Conservation (phyloP, 169 alveolate genomes). For the Ichthyophthirius multifiliis region DNA sequence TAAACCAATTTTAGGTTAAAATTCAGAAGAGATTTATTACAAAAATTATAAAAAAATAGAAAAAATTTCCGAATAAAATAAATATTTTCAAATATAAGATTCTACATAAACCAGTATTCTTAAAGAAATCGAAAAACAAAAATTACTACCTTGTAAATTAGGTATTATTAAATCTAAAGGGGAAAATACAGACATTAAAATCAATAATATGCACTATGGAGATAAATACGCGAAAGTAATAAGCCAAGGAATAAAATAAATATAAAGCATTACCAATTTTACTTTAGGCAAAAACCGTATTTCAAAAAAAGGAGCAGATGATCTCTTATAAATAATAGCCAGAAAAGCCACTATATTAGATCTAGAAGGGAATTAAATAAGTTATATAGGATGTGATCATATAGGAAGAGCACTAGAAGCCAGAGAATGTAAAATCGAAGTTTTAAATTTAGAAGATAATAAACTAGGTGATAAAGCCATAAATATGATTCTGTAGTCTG, state of each 20-base stretch:
- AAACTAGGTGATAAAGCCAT: conserved; percentile 31
- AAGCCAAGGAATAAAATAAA: not conserved
- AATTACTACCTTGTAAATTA: not conserved
- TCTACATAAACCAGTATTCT: not conserved
- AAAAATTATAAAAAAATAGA: too few species aligned
- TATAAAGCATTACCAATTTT: not conserved
- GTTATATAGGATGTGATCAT: conserved; percentile 4
- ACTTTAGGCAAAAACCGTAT: conserved; percentile 1
- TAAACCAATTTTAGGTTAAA: too few species aligned
- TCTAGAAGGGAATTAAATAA: not conserved
- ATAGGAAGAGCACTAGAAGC: not conserved
- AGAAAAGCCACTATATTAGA: not conserved
- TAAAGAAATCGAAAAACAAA: not conserved
- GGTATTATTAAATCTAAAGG: conserved; percentile 5
- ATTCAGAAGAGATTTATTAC: too few species aligned
- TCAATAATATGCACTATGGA: not conserved
- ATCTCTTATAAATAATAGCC: not conserved
- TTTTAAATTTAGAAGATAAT: conserved; percentile 29
- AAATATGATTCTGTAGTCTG: not conserved
- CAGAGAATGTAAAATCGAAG: conserved; percentile 10
- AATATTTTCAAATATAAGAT: not conserved
- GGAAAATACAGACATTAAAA: not conserved
- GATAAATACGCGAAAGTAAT: conserved; percentile 9
- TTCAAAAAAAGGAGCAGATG: conserved; percentile 7
- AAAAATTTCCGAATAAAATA: too few species aligned